A percentile compares a stretch with the other conserved stretches of the same genome.
Evolutionary conservation across 441 rosid genomes (phyloP).

Genomic region (Omphalea diandra): DNA sequence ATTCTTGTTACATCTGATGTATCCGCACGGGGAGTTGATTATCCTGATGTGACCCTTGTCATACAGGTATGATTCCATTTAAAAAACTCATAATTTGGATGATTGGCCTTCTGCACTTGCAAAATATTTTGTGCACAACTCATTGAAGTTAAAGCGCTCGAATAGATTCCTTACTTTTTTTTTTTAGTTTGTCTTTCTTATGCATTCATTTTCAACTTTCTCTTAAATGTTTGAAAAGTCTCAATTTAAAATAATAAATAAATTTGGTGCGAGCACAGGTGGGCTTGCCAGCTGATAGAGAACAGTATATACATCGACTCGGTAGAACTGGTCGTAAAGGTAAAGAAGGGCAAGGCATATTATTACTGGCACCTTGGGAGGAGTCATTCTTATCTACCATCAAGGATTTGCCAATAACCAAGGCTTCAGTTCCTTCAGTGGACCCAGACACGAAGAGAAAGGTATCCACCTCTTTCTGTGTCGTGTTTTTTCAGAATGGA

Average conservation of each 20-base stretch:
- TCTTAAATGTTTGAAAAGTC: background rate
- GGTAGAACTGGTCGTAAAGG: slow-evolving; percentile 98
- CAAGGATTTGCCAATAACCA: slow-evolving; percentile 82
- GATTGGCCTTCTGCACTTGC: background rate
- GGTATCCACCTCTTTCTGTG: slow-evolving; percentile 44
- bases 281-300: slow-evolving; percentile 85
- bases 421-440: slow-evolving; percentile 51
- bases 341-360: slow-evolving; percentile 86
- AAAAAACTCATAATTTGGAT: background rate
- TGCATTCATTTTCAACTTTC: background rate
- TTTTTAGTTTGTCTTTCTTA: background rate
- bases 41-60: slow-evolving; percentile 95
- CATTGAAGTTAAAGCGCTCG: background rate
- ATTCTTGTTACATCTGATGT: slow-evolving; percentile 97
- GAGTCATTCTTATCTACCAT: slow-evolving; percentile 67
- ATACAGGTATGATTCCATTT: slow-evolving; percentile 56
- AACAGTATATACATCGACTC: slow-evolving; percentile 90
- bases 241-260: background rate
- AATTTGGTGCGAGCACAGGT: slow-evolving; percentile 41
- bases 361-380: slow-evolving; percentile 93
- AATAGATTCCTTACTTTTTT: no score
- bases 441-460: slow-evolving; percentile 70
- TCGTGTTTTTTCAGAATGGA: background rate
- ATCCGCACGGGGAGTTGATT: slow-evolving; percentile 98
- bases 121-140: background rate